phyloP scores from a whole-genome alignment of 2,329 filamentous ascomycete species.

The Stemphylium vesicarium region DNA sequence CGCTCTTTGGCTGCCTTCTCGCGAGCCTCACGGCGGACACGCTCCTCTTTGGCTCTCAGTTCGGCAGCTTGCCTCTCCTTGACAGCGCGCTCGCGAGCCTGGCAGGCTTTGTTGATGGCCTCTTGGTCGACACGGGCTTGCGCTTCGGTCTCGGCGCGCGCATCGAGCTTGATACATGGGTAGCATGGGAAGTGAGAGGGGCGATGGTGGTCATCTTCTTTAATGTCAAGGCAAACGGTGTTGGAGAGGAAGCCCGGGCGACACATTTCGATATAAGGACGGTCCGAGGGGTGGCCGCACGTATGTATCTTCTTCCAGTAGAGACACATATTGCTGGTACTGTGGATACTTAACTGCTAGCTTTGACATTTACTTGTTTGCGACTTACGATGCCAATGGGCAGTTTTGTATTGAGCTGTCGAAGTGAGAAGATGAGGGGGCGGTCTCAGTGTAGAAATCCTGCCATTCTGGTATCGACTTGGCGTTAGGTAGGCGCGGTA shows the following conservation, averaged over 20 bases:
- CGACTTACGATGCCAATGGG: neutral
- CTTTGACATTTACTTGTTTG: too few relatives aligned
- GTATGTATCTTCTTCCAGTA: constrained; percentile 37
- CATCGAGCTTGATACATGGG: constrained; percentile 26
- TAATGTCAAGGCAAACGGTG: constrained; percentile 26
- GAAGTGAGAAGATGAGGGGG: neutral
- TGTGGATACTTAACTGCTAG: neutral
- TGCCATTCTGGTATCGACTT: neutral
- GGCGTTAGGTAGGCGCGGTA: neutral
- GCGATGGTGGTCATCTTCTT: constrained; percentile 15
- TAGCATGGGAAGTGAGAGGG: constrained; percentile 33
- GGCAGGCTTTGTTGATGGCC: constrained; percentile 12
- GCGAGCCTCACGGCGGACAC: constrained; percentile 28
- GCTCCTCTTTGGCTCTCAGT: constrained; percentile 24
- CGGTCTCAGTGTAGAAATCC: neutral
- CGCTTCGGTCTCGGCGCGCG: constrained; percentile 17
- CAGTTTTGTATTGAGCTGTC: neutral
- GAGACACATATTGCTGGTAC: constrained; percentile 24
- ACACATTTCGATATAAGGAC: constrained; percentile 35
- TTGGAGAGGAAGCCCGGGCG: constrained; percentile 27
- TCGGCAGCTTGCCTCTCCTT: constrained; percentile 19
- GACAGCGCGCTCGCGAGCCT: constrained; percentile 15
- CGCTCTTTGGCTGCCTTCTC: constrained; percentile 31
- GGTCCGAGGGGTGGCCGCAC: constrained; percentile 26
- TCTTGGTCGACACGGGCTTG: constrained; percentile 6